phyloP scores from a whole-genome alignment of 139 green algal genomes.

The Chlorella vulgaris region DNA sequence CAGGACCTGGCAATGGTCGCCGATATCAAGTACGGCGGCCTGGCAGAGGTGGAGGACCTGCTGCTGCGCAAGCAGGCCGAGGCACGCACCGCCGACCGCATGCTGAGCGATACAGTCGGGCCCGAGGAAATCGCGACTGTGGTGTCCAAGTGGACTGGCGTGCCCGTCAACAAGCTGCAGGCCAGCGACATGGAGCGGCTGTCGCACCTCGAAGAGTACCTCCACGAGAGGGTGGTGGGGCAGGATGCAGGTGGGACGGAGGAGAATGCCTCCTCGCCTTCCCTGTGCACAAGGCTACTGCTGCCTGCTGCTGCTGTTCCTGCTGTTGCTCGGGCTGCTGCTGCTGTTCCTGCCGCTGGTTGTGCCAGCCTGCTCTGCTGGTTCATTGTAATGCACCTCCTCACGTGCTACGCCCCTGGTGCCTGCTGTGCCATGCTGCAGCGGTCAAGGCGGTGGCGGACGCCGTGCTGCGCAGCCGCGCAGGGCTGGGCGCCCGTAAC shows the following conservation, averaged over 20 bases:
- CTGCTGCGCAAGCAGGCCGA: conserved; percentile 52
- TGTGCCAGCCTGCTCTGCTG: too few relatives aligned
- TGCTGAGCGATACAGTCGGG: conserved; percentile 83
- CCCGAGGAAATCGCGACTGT: conserved; percentile 81
- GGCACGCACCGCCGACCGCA: conserved; percentile 50
- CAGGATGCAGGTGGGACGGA: conserved; percentile 33
- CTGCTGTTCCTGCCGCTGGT: too few relatives aligned
- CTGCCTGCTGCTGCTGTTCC: background rate
- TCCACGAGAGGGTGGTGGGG: conserved; percentile 70
- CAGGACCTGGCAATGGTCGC: background rate
- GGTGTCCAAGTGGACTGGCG: conserved; percentile 89
- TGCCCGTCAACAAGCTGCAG: conserved; percentile 79
- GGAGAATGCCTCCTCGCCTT: background rate
- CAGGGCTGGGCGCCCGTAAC: conserved; percentile 63
- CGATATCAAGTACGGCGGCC: conserved; percentile 49
- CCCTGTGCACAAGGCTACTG: background rate
- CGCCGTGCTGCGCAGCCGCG: conserved; percentile 70
- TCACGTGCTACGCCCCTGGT: background rate
- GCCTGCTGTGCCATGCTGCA: conserved; percentile 6
- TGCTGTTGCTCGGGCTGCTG: too few relatives aligned
- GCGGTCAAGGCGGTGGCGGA: conserved; percentile 63
- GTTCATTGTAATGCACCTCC: too few relatives aligned
- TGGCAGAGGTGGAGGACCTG: conserved; percentile 81
- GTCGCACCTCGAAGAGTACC: conserved; percentile 50
- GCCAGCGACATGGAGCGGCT: conserved; percentile 69